Evolutionary conservation across 2,329 filamentous ascomycete genomes (phyloP), one percentile per base, ranked within the genome.

Genomic region (Alternaria panax): DNA sequence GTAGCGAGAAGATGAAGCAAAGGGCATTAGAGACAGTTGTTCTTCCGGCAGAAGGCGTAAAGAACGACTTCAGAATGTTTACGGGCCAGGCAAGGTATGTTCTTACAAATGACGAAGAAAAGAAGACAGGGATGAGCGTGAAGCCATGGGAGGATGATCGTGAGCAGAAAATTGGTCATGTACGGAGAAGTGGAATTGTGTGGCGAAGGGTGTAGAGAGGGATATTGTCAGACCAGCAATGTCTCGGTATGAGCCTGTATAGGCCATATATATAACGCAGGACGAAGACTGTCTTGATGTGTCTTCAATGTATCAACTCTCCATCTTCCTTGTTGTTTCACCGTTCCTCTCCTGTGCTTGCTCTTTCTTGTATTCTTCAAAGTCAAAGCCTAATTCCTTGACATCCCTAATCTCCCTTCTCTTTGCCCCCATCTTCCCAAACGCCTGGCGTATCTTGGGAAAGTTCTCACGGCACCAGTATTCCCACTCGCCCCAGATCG

Each of bases 381-480:
- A 92, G 54, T 82, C 75, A 70, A 91, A 91, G 0, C 92, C 93
- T 28, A 97, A 81, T 66, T 96, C 90, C 63, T 86, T 84, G 22
- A 96, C 75, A 3, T 82, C 87, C 72, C 79, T 89, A 9, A 92
- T 88, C 7, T 78, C 81, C 46, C 76, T 66, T 57, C 86, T 81
- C 47, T 77, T 75, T 34, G 88, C 84, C 0, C 92, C 92, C 36
- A 81, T 80, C 62, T 85, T 81, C 58, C 89, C 85, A 74, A 95
- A 97, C 28, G 84, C 86, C 67, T 88, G 84, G 76, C 92, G 91
- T 34, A 93, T 91, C 12, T 88, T 83, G 0, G 85, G 83, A 67
- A 90, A 91, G 4, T 88, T 82, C 57, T 85, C 83, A 18, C 93
- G 84, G 71, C 90, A 84, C 92, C 92, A 96, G 52, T 87, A 86